Conservation (phyloP, 2,329 filamentous ascomycete genomes). For the Fusarium incarnatum region DNA sequence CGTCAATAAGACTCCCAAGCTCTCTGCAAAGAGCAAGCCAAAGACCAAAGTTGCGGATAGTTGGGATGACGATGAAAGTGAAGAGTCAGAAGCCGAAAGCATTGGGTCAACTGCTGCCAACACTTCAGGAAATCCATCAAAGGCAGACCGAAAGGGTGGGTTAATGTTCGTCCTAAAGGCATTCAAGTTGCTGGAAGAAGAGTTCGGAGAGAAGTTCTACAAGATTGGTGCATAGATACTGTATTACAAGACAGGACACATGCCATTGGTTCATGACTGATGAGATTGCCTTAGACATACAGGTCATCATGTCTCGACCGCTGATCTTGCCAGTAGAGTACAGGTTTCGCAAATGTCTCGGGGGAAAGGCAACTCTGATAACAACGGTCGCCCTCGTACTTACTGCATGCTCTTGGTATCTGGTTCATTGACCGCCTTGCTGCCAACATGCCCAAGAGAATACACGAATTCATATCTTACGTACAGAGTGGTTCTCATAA, state of each 20-base stretch:
- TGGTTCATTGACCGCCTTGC: conserved; percentile 1
- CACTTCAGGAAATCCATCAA: conserved; percentile 3
- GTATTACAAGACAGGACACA: too few relatives aligned
- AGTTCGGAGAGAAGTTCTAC: conserved; percentile 73
- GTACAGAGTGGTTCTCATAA: neutral
- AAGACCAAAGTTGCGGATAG: conserved; percentile 51
- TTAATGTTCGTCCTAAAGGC: conserved; percentile 68
- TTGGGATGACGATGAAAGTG: conserved; percentile 52
- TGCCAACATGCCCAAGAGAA: neutral
- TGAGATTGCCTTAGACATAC: neutral
- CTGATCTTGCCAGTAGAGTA: neutral
- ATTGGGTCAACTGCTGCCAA: conserved; percentile 44
- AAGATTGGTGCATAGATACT: conserved; percentile 67
- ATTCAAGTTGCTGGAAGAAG: conserved; percentile 66
- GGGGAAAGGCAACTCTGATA: neutral
- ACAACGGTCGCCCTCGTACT: neutral
- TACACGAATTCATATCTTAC: neutral
- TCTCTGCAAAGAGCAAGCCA: conserved; percentile 35
- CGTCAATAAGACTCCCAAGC: neutral
- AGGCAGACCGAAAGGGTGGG: conserved; percentile 55
- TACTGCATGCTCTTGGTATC: neutral
- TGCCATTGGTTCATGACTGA: neutral
- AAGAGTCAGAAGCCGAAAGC: conserved; percentile 46
- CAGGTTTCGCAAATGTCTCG: neutral
- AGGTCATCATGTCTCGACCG: neutral